Conservation (phyloP, 441 rosid genomes). For the Omphalea diandra region DNA sequence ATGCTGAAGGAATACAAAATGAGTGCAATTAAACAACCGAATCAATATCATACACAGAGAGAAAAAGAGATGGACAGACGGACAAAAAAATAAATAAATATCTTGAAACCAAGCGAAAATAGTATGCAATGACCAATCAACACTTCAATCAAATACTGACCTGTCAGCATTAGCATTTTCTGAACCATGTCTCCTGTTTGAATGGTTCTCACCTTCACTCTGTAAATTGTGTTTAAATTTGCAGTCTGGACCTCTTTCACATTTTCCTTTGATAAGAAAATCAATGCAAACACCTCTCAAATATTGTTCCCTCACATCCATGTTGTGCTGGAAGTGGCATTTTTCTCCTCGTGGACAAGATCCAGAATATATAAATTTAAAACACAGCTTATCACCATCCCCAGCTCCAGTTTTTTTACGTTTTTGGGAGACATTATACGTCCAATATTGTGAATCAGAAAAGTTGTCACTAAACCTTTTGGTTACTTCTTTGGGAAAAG, state of each 20-base stretch:
- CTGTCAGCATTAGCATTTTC: slow-evolving; percentile 50
- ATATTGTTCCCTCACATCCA: slow-evolving; percentile 78
- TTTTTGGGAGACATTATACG: slow-evolving; percentile 81
- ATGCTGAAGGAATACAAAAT: neutral
- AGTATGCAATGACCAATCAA: neutral
- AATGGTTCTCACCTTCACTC: slow-evolving; percentile 46
- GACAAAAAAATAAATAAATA: neutral
- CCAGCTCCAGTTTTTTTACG: slow-evolving; percentile 67
- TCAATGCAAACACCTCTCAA: slow-evolving; percentile 91
- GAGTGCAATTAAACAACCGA: slow-evolving; percentile 12
- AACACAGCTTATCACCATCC: slow-evolving; percentile 62
- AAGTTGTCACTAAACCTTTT: slow-evolving; percentile 50
- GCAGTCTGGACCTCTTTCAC: slow-evolving; percentile 95
- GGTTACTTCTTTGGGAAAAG: slow-evolving; percentile 38
- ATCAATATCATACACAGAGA: neutral
- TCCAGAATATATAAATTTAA: slow-evolving; percentile 82
- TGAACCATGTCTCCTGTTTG: slow-evolving; percentile 47
- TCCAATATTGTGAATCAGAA: slow-evolving; percentile 85
- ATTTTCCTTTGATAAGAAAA: slow-evolving; percentile 86
- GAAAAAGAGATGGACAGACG: neutral
- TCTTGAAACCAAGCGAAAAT: neutral
- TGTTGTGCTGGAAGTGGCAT: slow-evolving; percentile 78
- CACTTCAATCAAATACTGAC: slow-evolving; percentile 28
- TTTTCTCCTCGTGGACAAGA: slow-evolving; percentile 76
- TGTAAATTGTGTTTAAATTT: slow-evolving; percentile 81